Evolutionary conservation across 495 filamentous ascomycete species (phyloP).

Genomic region (Neurospora sp.): DNA sequence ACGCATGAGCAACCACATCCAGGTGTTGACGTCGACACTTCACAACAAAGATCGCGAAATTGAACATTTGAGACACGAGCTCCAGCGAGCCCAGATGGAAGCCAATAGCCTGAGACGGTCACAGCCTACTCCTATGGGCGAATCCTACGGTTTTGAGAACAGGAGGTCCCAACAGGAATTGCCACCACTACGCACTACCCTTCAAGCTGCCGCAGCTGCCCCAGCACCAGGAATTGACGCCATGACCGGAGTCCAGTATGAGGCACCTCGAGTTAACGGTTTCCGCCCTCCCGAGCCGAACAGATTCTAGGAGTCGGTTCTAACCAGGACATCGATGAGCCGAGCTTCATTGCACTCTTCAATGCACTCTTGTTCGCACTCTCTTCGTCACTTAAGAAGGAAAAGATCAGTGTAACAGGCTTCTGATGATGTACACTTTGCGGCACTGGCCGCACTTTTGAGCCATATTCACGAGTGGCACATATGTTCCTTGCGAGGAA

Average conservation of each 20-base stretch:
- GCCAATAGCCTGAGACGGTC: constrained; percentile 29
- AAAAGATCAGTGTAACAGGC: neutral
- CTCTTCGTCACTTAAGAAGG: neutral
- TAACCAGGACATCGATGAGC: neutral
- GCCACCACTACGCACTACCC: constrained; percentile 33
- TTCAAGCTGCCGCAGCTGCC: constrained; percentile 14
- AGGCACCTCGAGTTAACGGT: constrained; percentile 31
- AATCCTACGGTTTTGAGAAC: constrained; percentile 20
- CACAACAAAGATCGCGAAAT: constrained; percentile 29
- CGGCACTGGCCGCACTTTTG: neutral
- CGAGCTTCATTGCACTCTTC: neutral
- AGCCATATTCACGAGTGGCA: neutral
- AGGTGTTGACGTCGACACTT: constrained; percentile 25
- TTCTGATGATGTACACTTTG: neutral
- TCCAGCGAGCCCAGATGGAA: constrained; percentile 6
- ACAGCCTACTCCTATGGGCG: constrained; percentile 12
- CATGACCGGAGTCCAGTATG: constrained; percentile 49
- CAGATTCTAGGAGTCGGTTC: constrained; percentile 5
- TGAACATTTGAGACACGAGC: constrained; percentile 38
- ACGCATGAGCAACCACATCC: constrained; percentile 29
- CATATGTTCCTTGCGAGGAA: neutral
- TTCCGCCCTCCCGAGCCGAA: constrained; percentile 16
- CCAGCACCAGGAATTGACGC: constrained; percentile 28
- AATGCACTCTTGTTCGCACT: neutral
- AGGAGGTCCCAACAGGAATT: constrained; percentile 31